Evolutionary conservation across 2,329 filamentous ascomycete genomes (phyloP), one percentile per base, ranked within the genome.

Genomic region (Trichoderma sp.): DNA sequence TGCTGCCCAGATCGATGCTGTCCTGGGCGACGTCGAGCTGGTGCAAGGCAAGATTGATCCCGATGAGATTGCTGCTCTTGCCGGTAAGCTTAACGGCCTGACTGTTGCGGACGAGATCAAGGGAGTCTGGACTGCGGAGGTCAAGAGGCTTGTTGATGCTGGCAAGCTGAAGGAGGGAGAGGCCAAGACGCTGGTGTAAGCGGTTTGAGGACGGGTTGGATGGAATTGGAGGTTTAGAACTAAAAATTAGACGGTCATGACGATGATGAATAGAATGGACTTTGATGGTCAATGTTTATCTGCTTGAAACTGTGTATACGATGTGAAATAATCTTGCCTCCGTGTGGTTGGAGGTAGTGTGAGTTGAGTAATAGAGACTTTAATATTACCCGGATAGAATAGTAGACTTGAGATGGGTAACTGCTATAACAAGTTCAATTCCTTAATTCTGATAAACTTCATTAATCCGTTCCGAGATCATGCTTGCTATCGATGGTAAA

Each of bases 81-180:
- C 95, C 43, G 87, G 85, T 77, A 95, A 95, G 85, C 89, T 99
- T 73, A 91, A 90, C 78, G 89, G 90, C 58, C 87, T 93, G 77
- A 97, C 93, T 82, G 90, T 95, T 73, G 90, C 90, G 23, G 90
- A 88, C 75, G 93, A 94, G 81, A 95, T 99, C 82, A 98, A 97
- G 89, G 84, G 84, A 70, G 90, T 94, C 68, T 98, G 95, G 88
- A 85, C 84, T 75, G 91, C 86, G 58, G 93, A 98, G 86, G 90
- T 92, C 70, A 89, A 92, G 86, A 88, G 91, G 74, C 88, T 98
- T 43, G 87, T 96, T 73, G 90, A 83, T 62, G 93, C 91, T 75
- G 94, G 95, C 75, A 97, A 97, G 88, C 84, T 96, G 72, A 95
- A 95, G 86, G 92, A 92, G 23, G 91, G 90, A 55, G 95, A 98